Evolutionary conservation across 2,329 filamentous ascomycete genomes (phyloP).

Genomic region (Aspergillus pseudoviridinutans): DNA sequence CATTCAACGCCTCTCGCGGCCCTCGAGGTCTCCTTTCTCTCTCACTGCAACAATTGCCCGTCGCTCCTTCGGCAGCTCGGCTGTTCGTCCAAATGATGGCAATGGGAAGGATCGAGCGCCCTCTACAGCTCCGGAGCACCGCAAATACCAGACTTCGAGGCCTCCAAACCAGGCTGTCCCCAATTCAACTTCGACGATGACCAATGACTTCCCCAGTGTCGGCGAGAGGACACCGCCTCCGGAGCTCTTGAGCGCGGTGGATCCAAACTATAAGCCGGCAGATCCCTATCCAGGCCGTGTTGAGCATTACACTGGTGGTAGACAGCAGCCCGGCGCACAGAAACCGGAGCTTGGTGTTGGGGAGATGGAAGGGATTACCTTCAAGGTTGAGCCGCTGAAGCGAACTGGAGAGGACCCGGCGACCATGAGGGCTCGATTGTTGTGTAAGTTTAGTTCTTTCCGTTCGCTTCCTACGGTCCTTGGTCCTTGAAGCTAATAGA

Average conservation of each 20-base stretch:
- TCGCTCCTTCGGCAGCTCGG: conserved; percentile 30
- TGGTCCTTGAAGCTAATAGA: not conserved
- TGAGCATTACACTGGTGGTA: conserved; percentile 62
- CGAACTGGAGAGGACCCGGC: conserved; percentile 75
- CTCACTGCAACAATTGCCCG: conserved; percentile 24
- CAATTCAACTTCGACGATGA: conserved; percentile 61
- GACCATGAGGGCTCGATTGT: conserved; percentile 84
- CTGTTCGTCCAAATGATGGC: conserved; percentile 31
- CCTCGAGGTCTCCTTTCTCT: conserved; percentile 23
- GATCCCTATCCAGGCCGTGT: conserved; percentile 61
- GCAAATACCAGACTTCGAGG: conserved; percentile 55
- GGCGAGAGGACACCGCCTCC: conserved; percentile 56
- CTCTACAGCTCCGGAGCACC: conserved; percentile 52
- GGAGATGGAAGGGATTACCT: conserved; percentile 80
- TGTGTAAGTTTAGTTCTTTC: conserved; percentile 47
- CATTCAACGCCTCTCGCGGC: conserved; percentile 43
- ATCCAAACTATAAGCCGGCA: conserved; percentile 54
- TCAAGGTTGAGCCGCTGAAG: conserved; percentile 85
- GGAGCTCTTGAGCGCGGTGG: conserved; percentile 56
- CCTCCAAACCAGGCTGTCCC: conserved; percentile 59
- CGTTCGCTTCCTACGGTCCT: not conserved
- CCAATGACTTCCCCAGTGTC: conserved; percentile 59
- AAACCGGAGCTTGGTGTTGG: conserved; percentile 72
- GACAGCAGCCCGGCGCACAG: conserved; percentile 50
- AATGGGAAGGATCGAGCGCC: conserved; percentile 51